Evolutionary conservation across 768 basidiomycete species (phyloP).

Genomic region (Leccinum broughii): DNA sequence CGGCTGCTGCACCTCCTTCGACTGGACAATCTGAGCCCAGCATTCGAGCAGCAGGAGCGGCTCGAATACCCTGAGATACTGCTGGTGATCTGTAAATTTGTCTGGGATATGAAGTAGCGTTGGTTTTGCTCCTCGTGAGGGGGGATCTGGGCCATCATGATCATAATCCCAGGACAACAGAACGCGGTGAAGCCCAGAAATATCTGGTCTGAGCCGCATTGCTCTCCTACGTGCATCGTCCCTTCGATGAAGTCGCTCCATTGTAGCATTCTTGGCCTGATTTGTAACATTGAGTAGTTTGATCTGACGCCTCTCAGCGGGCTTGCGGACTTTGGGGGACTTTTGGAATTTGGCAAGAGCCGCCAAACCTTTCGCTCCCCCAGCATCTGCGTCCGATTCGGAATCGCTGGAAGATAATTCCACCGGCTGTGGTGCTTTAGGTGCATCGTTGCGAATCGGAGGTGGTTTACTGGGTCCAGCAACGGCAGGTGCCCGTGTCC

Average conservation of each 20-base stretch:
- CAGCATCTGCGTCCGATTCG: conserved; percentile 48
- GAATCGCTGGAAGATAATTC: conserved; percentile 44
- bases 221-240: conserved; percentile 62
- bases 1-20: conserved; percentile 65
- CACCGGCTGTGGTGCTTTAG: conserved; percentile 9
- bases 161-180: conserved; percentile 89
- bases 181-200: conserved; percentile 71
- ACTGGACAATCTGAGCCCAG: conserved; percentile 83
- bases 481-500: conserved; percentile 25
- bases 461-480: conserved; percentile 36
- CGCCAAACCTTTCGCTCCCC: conserved; percentile 46
- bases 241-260: conserved; percentile 53
- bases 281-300: conserved; percentile 60
- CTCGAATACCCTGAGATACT: conserved; percentile 77
- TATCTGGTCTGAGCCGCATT: conserved; percentile 78
- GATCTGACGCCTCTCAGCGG: conserved; percentile 58
- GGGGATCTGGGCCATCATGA: conserved; percentile 61
- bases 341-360: conserved; percentile 60
- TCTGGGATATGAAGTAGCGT: conserved; percentile 54
- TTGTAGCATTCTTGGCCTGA: conserved; percentile 41
- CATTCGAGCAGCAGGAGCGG: conserved; percentile 86
- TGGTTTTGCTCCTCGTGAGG: conserved; percentile 41
- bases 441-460: conserved; percentile 14
- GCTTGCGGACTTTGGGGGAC: conserved; percentile 59
- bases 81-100: conserved; percentile 58